Evolutionary conservation across 441 rosid genomes (phyloP), one percentile per base, ranked within the genome.

Genomic region (Viola pubescens): DNA sequence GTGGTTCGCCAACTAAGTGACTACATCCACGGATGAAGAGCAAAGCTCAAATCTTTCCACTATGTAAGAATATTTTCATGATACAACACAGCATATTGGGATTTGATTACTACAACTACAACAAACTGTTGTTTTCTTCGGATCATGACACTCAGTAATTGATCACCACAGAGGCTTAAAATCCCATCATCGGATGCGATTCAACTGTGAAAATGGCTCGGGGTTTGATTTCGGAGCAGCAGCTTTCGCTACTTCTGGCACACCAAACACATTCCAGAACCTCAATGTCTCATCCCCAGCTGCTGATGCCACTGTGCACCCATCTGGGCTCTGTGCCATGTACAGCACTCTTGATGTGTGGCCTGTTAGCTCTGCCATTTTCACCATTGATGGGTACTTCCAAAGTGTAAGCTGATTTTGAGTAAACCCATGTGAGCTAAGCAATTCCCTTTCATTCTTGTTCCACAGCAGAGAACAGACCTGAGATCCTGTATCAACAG

Each of bases 291-390:
- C 85, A 58, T 81, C 82, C 19, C 68, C 79, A 2, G 76, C 76
- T 12, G 81, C 81, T 10, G 78, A 63, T 34, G 82, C 82, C 37
- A 81, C 79, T 3, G 79, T 71, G 62, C 65, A 78, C 3, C 81
- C 79, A 70, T 78, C 77, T 16, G 80, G 82, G 68, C 80, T 80
- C 77, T 76, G 78, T 42, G 83, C 70, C 81, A 72, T 72, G 73
- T 63, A 82, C 13, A 78, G 75, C 6, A 82, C 88, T 60, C 88
- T 64, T 0, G 81, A 78, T 2, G 81, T 70, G 6, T 82, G 83
- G 13, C 83, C 85, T 4, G 65, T 68, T 38, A 82, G 76, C 57
- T 78, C 83, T 4, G 73, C 77, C 75, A 78, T 76, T 68, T 71
- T 77, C 62, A 67, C 64, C 85, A 73, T 82, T 6, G 73, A 78